Base-by-base conservation (phyloP, 2,329 filamentous ascomycete species). In the Diaporthe vexans region DNA sequence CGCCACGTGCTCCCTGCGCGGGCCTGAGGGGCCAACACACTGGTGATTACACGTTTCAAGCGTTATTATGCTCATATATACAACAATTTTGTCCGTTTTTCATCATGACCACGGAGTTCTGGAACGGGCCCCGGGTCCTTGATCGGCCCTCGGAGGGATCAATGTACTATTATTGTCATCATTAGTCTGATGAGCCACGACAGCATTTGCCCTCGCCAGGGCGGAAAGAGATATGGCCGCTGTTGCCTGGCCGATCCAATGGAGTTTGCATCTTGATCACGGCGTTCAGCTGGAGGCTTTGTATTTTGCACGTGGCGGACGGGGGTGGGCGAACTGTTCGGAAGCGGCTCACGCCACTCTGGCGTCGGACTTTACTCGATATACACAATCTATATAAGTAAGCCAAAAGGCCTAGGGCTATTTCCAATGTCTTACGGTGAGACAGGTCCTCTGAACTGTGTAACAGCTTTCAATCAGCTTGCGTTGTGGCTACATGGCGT, bases 171-270 rank as follows among this genome's bases (percentile, higher is more conserved):
- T 52, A 52, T 54, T 52, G 29, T 71, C 57, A 71, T 63, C 29
- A 54, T 54, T 61, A 40, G 24, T 63, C 35, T 63, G 37, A 72
- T 61, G 69, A 72, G 69, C 51, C 69, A 72, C 57, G 69, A 72
- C 57, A 72, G 69, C 69, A 72, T 72, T 46, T 61, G 33, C 57
- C 69, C 46, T 72, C n/a, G 2, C n/a, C n/a, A 63, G 57, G 57
- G 57, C 29, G 29, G 57, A 37, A 21, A 52, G 57, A 35, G 69
- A 33, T 63, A 21, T 63, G 46, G 69, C 54, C 56, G 24, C 37
- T 26, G 40, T 29, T 37, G 26, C 24, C 54, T 71, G 69, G 58
- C 46, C 29, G 46, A 63, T 72, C 57, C 46, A 54, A 54, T 33
- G 69, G 69, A 52, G 69, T 67, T 67, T 72, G 57, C 29, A 63